These are phyloP conservation scores for Phytophthora kernoviae DNA, from an alignment of 352 stramenopile species.

Conservation along the genomic window DNA sequence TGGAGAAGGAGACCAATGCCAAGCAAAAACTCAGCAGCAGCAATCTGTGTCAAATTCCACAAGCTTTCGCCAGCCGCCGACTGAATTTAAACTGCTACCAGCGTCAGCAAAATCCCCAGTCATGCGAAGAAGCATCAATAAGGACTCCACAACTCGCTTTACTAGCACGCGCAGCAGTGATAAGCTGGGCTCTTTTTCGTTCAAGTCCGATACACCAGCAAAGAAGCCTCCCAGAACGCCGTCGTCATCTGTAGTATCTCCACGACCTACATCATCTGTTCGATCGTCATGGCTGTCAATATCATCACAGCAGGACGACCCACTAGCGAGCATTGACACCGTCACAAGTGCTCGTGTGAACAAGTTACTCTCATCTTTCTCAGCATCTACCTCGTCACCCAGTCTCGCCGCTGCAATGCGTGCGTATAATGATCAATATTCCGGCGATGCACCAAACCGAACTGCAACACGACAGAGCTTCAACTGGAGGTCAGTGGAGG, in stretches of 20 bases:
- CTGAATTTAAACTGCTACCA: slow-evolving; percentile 42
- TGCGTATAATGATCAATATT: slow-evolving; percentile 27
- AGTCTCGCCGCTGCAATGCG: slow-evolving; percentile 28
- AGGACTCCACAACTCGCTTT: slow-evolving; percentile 23
- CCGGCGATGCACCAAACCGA: slow-evolving; percentile 5
- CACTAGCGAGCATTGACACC: slow-evolving; percentile 44
- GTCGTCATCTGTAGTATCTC: slow-evolving; percentile 7
- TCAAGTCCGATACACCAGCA: neutral
- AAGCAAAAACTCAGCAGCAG: slow-evolving; percentile 9
- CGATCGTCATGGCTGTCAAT: slow-evolving; percentile 22
- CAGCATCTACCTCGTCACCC: slow-evolving; percentile 25
- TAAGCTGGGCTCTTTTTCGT: slow-evolving; percentile 5
- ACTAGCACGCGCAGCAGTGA: slow-evolving; percentile 11
- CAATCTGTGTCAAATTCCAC: slow-evolving; percentile 12
- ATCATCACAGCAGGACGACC: slow-evolving; percentile 33
- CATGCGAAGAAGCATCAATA: slow-evolving; percentile 8
- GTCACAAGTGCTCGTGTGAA: slow-evolving; percentile 46
- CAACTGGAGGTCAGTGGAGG: slow-evolving; percentile 33
- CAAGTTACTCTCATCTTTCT: slow-evolving; percentile 33
- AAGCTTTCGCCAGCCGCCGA: slow-evolving; percentile 29
- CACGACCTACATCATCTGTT: slow-evolving; percentile 18
- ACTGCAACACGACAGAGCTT: slow-evolving; percentile 23
- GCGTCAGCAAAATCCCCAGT: slow-evolving; percentile 30
- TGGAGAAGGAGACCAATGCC: neutral
- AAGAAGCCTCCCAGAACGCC: slow-evolving; percentile 16